These are phyloP conservation scores for Calocera cornea DNA, from an alignment of 768 basidiomycete species.

Conservation along the genomic window DNA sequence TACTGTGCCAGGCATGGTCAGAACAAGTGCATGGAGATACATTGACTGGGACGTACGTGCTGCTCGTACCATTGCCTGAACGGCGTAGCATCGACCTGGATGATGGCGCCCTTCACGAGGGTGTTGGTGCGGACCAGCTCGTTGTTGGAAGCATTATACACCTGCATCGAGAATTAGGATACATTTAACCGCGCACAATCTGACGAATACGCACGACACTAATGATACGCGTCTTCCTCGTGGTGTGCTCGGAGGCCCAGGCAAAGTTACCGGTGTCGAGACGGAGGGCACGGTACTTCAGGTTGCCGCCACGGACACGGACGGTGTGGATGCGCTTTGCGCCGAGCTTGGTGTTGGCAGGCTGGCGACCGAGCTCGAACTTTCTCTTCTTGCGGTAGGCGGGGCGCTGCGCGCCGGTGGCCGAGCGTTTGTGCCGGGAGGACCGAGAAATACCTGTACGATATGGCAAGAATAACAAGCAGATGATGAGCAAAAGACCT, in stretches of 20 bases:
- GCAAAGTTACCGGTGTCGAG: slow-evolving; percentile 96
- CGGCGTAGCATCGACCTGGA: slow-evolving; percentile 95
- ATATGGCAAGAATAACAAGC: slow-evolving; percentile 17
- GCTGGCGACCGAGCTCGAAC: slow-evolving; percentile 97
- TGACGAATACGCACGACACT: slow-evolving; percentile 60
- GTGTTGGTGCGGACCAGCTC: slow-evolving; percentile 99
- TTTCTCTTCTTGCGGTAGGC: slow-evolving; percentile 99
- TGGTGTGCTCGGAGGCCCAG: slow-evolving; percentile 91
- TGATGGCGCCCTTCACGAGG: slow-evolving; percentile 89
- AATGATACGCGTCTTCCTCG: slow-evolving; percentile 91
- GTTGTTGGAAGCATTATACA: slow-evolving; percentile 99
- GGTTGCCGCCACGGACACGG: slow-evolving; percentile 88
- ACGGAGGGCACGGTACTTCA: slow-evolving; percentile 91
- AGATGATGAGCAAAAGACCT: not conserved
- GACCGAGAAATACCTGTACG: slow-evolving; percentile 84
- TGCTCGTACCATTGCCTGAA: slow-evolving; percentile 99
- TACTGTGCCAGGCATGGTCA: slow-evolving; percentile 42
- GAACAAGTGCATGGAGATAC: not conserved
- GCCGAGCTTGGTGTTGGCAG: slow-evolving; percentile 94
- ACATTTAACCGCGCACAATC: not conserved
- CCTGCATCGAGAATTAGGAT: slow-evolving; percentile 32
- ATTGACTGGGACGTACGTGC: slow-evolving; percentile 51
- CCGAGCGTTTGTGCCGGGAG: slow-evolving; percentile 94
- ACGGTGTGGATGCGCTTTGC: slow-evolving; percentile 90
- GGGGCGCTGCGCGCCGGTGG: slow-evolving; percentile 80